phyloP scores from a whole-genome alignment of 225 moss, liverwort and hornwort species.

The Marchantia polymorpha region DNA sequence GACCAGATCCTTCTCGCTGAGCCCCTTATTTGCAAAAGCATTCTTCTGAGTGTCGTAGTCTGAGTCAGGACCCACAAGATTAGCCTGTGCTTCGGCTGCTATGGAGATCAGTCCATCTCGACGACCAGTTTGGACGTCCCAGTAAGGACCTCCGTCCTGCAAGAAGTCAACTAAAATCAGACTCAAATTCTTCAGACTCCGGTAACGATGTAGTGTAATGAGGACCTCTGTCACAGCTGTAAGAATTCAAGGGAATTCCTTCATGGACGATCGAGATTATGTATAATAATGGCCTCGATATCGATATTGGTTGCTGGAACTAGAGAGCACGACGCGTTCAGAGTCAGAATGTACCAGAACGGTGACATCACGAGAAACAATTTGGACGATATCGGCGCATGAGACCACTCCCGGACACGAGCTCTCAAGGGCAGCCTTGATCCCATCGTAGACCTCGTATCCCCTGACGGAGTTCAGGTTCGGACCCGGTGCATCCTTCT shows the following conservation, averaged over 20 bases:
- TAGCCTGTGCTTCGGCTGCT: conserved; percentile 28
- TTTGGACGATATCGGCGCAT: conserved; percentile 25
- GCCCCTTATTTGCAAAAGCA: conserved; percentile 49
- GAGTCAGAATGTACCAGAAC: conserved; percentile 4
- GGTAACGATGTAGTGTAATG: no score
- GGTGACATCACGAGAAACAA: conserved; percentile 17
- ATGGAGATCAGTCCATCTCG: conserved; percentile 61
- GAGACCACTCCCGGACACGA: conserved; percentile 24
- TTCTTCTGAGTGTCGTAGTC: conserved; percentile 40
- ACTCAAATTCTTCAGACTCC: not conserved
- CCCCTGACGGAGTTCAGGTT: conserved; percentile 19
- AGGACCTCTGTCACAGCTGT: no score
- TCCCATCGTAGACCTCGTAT: conserved; percentile 13
- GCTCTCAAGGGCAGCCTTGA: conserved; percentile 16
- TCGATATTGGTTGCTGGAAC: not conserved
- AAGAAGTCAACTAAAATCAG: not conserved
- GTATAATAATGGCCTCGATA: no score
- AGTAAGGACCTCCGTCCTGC: conserved; percentile 37
- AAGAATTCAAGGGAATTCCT: no score
- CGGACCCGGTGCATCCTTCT: conserved; percentile 17
- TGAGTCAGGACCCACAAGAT: conserved; percentile 43
- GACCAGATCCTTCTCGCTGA: conserved; percentile 55
- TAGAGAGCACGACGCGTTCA: not conserved
- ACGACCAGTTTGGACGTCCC: conserved; percentile 57
- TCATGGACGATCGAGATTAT: no score